phyloP scores from a whole-genome alignment of 2,329 filamentous ascomycete genomes.

The Penicillium occitanis region DNA sequence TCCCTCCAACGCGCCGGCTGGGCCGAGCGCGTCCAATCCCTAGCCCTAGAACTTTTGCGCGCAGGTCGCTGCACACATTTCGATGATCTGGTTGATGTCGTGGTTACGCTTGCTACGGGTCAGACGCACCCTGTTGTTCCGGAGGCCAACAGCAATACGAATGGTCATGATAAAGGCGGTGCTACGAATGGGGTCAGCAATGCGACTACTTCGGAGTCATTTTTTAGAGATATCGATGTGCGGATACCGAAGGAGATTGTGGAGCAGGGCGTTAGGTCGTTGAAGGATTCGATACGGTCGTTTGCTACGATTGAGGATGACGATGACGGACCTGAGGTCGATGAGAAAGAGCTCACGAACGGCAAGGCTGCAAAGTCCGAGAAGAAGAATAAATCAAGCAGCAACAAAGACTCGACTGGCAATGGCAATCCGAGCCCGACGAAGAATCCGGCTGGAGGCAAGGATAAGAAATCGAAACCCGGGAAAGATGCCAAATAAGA shows the following conservation, averaged over 20 bases:
- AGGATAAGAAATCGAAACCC: conserved; percentile 21
- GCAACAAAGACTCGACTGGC: conserved; percentile 11
- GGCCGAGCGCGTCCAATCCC: conserved; percentile 56
- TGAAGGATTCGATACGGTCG: conserved; percentile 54
- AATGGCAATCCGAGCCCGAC: conserved; percentile 15
- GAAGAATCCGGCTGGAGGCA: conserved; percentile 9
- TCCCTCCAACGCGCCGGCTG: conserved; percentile 59
- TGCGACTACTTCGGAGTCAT: conserved; percentile 25
- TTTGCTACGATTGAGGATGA: conserved; percentile 50
- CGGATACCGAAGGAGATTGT: conserved; percentile 52
- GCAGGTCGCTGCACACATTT: conserved; percentile 58
- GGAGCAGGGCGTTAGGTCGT: conserved; percentile 50
- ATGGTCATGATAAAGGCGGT: conserved; percentile 23
- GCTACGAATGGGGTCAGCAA: conserved; percentile 26
- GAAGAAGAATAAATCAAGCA: conserved; percentile 16
- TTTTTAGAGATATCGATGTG: conserved; percentile 46
- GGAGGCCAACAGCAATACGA: conserved; percentile 16
- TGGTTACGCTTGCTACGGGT: conserved; percentile 50
- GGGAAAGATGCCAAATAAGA: conserved; percentile 15
- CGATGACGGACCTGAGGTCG: conserved; percentile 20
- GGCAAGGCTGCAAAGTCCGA: conserved; percentile 18
- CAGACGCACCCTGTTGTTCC: conserved; percentile 30
- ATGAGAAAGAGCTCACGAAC: conserved; percentile 23
- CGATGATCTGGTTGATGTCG: conserved; percentile 55
- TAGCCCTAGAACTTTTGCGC: conserved; percentile 58